Evolutionary conservation across 2,329 filamentous ascomycete genomes (phyloP).

Genomic region (Pseudogymnoascus sp.): DNA sequence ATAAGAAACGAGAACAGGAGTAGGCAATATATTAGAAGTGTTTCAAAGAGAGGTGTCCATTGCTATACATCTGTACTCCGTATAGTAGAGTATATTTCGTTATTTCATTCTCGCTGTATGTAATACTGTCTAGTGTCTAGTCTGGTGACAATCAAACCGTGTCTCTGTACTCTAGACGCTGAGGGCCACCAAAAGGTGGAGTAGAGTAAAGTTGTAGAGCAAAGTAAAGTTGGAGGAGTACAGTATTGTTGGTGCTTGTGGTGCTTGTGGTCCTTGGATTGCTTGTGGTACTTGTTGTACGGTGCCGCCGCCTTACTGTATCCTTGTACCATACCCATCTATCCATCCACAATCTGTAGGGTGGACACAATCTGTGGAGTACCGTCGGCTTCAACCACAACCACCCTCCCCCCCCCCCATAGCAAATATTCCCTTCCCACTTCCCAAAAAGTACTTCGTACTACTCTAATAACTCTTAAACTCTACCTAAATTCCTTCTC

Average conservation of each 20-base stretch:
- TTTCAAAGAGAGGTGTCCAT: not conserved
- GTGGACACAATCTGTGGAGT: not conserved
- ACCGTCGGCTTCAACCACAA: not conserved
- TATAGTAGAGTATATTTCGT: not conserved
- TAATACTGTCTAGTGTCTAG: not conserved
- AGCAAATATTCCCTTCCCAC: not conserved
- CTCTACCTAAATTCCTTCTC: conserved; percentile 3
- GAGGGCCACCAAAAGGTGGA: not conserved
- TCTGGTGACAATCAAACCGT: conserved; percentile 1
- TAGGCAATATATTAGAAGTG: not conserved
- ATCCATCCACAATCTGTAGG: not conserved
- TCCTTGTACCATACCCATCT: not conserved
- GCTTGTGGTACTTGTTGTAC: not conserved
- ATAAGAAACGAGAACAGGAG: not conserved
- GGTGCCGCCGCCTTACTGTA: not conserved
- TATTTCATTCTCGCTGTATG: not conserved
- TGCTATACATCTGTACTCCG: not conserved
- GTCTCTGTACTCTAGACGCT: conserved; percentile 1
- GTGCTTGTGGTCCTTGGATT: not conserved
- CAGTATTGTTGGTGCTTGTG: not conserved
- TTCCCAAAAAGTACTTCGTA: not conserved
- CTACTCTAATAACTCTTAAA: not conserved
- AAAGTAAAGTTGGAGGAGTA: too few species aligned
- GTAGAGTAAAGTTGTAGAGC: not conserved
- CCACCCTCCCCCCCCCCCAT: not conserved